phyloP scores from a whole-genome alignment of 106 monocot species.

The Posidonia australis region DNA sequence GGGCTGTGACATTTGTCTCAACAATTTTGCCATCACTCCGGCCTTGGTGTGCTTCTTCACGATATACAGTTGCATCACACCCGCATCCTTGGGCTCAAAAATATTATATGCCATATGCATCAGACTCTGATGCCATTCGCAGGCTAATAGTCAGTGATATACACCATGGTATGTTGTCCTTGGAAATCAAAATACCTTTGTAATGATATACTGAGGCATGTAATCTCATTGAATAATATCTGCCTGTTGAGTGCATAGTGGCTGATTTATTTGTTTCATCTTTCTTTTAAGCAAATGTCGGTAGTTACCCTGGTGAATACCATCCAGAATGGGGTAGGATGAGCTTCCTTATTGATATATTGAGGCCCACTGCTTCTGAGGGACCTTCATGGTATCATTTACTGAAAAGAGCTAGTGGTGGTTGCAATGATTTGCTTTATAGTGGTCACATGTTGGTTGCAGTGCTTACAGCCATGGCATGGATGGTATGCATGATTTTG shows the following conservation, averaged over 20 bases:
- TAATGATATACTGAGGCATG: not conserved
- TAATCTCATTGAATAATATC: not conserved
- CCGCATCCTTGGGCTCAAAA: constrained; percentile 98
- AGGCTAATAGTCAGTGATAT: constrained; percentile 50
- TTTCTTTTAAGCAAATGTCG: constrained; percentile 31
- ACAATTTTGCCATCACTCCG: constrained; percentile 87
- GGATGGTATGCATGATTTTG: constrained; percentile 57
- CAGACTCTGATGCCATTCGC: constrained; percentile 50
- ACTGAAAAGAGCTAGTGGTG: constrained; percentile 78
- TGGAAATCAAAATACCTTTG: not conserved
- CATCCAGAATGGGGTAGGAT: constrained; percentile 79
- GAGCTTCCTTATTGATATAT: constrained; percentile 65
- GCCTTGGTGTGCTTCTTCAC: constrained; percentile 75
- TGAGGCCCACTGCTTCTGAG: constrained; percentile 60
- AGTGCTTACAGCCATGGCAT: constrained; percentile 95
- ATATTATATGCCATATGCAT: constrained; percentile 77
- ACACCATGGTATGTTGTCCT: constrained; percentile 37
- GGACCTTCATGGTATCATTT: constrained; percentile 80
- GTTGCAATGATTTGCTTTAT: constrained; percentile 93
- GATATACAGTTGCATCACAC: constrained; percentile 56
- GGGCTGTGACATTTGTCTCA: constrained; percentile 73
- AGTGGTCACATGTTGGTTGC: constrained; percentile 98
- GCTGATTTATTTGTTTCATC: not conserved
- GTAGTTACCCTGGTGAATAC: constrained; percentile 63
- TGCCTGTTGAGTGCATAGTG: not conserved